phyloP scores from a whole-genome alignment of 139 green algal genomes.

The Mesotaenium endlicherianum region DNA sequence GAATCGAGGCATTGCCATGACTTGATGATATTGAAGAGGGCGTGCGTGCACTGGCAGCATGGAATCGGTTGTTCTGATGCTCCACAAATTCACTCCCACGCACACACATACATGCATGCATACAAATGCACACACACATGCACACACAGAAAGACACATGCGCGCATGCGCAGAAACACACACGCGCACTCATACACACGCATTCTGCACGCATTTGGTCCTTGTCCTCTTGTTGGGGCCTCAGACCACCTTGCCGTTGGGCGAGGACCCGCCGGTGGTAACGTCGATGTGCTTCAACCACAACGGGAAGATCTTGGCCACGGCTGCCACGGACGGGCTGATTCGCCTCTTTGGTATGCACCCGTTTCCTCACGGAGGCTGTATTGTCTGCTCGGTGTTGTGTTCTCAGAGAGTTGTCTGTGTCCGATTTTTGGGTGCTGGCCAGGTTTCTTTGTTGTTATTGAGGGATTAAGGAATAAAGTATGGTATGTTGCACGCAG shows the following conservation, averaged over 20 bases:
- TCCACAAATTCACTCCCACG: no score
- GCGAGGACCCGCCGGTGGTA: slow-evolving; percentile 20
- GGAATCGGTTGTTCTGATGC: no score
- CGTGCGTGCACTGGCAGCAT: no score
- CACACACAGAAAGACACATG: no score
- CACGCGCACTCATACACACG: not conserved
- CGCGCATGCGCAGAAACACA: no score
- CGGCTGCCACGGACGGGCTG: slow-evolving; percentile 28
- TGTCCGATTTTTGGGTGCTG: no score
- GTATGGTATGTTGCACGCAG: no score
- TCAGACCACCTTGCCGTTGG: slow-evolving; percentile 24
- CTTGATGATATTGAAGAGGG: no score
- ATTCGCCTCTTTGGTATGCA: slow-evolving; percentile 36
- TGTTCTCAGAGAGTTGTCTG: not conserved
- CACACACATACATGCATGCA: not conserved
- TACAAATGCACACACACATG: not conserved
- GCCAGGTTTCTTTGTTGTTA: no score
- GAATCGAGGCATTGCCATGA: no score
- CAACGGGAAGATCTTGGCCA: slow-evolving; percentile 45
- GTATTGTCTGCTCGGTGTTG: not conserved
- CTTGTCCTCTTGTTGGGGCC: no score
- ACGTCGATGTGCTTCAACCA: slow-evolving; percentile 44
- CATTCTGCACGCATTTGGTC: not conserved
- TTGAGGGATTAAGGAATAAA: no score
- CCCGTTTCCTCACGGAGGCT: slow-evolving; percentile 9